Percentiles rank a stretch among this genome's conserved stretches.
These are phyloP conservation scores for Gossypium arboreum DNA, from an alignment of 345 rosid species.

Conservation along the genomic window DNA sequence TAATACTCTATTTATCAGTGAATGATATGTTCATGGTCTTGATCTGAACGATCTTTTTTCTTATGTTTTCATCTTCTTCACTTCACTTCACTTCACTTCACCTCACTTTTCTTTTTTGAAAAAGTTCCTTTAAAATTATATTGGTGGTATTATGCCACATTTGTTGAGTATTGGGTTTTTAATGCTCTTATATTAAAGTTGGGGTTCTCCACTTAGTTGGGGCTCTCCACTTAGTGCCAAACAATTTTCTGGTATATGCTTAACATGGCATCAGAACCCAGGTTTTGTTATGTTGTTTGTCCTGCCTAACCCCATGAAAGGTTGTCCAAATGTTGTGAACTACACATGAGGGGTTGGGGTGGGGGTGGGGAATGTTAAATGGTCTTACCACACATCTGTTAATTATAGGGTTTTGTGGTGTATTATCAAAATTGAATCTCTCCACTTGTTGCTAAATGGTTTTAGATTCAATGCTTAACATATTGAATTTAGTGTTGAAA, in stretches of 20 bases:
- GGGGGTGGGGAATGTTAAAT: too few species aligned
- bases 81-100: too few species aligned
- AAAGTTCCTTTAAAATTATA: not conserved
- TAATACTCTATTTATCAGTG: conserved; percentile 5
- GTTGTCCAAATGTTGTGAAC: too few species aligned
- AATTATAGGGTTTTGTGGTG: not conserved
- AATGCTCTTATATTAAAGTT: too few species aligned
- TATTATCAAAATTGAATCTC: not conserved
- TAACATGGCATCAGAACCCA: too few species aligned
- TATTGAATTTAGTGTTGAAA: not conserved
- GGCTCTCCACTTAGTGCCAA: too few species aligned
- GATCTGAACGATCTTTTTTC: not conserved
- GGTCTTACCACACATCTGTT: not conserved
- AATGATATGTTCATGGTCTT: not conserved
- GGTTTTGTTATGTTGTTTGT: too few species aligned
- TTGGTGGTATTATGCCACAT: not conserved
- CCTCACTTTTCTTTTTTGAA: not conserved
- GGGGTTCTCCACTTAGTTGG: too few species aligned
- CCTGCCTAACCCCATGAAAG: too few species aligned
- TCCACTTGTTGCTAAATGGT: not conserved
- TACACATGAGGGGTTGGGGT: too few species aligned
- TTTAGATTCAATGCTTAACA: not conserved
- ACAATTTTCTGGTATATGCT: too few species aligned
- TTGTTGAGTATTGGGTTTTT: not conserved
- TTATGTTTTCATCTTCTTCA: too few species aligned